Evolutionary conservation across 169 alveolate species (phyloP).

Genomic region (Amoebophrya sp.): DNA sequence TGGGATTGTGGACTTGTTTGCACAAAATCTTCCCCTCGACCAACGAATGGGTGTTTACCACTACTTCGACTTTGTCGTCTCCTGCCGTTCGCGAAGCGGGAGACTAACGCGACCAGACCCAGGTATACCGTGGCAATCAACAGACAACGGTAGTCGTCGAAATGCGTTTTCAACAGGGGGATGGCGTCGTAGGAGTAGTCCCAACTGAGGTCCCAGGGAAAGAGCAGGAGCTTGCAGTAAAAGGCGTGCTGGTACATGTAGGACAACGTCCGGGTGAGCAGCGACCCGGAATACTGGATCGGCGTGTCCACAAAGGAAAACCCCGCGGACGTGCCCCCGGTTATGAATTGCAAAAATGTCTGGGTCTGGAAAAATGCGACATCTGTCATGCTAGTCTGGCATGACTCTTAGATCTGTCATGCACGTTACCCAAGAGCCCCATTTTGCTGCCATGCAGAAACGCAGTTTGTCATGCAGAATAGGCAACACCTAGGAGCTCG

Average conservation of each 20-base stretch:
- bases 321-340: neutral
- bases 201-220: neutral
- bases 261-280: constrained; percentile 7
- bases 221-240: neutral
- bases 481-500: too few species aligned
- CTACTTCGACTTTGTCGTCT: too few species aligned
- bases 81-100: neutral
- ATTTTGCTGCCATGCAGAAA: too few species aligned
- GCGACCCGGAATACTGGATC: neutral
- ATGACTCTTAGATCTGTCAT: too few species aligned
- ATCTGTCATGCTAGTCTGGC: too few species aligned
- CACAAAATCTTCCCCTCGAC: too few species aligned
- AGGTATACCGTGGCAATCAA: neutral
- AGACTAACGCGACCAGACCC: neutral
- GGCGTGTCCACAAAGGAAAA: constrained; percentile 31
- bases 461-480: too few species aligned
- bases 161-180: neutral
- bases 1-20: too few species aligned
- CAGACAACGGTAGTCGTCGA: constrained; percentile 2
- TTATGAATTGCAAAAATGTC: too few species aligned
- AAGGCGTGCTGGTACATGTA: constrained; percentile 11
- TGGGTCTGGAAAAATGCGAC: too few species aligned
- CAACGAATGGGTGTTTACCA: too few species aligned
- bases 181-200: constrained; percentile 31
- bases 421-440: too few species aligned